Evolutionary conservation across 768 basidiomycete species (phyloP).

Genomic region (Inosperma sp.): DNA sequence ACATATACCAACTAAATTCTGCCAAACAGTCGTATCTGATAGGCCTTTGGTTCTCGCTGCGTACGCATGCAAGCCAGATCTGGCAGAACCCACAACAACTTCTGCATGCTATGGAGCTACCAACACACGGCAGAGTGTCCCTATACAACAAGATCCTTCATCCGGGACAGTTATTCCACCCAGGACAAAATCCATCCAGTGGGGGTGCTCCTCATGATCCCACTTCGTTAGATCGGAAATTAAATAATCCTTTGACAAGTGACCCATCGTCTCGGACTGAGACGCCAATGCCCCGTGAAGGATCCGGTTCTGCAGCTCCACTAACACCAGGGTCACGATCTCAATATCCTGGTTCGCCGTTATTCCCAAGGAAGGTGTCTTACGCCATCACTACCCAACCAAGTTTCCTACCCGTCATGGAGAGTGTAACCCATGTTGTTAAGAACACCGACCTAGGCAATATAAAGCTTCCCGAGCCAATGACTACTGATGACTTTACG

Average conservation of each 20-base stretch:
- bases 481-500: slow-evolving; percentile 87
- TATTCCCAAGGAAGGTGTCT: slow-evolving; percentile 47
- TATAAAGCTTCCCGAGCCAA: slow-evolving; percentile 54
- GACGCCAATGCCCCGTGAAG: slow-evolving; percentile 35
- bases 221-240: slow-evolving; percentile 40
- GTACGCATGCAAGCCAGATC: slow-evolving; percentile 96
- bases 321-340: slow-evolving; percentile 8
- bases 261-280: slow-evolving; percentile 37
- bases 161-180: slow-evolving; percentile 20
- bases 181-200: slow-evolving; percentile 15
- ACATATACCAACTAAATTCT: slow-evolving; percentile 6
- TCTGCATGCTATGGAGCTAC: slow-evolving; percentile 60
- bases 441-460: slow-evolving; percentile 52
- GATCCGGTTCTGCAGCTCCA: slow-evolving; percentile 5
- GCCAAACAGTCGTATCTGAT: slow-evolving; percentile 84
- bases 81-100: slow-evolving; percentile 97
- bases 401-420: slow-evolving; percentile 59
- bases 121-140: slow-evolving; percentile 50
- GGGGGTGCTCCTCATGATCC: slow-evolving; percentile 8
- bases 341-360: slow-evolving; percentile 36
- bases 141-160: slow-evolving; percentile 58
- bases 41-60: slow-evolving; percentile 97
- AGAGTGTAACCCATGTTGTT: slow-evolving; percentile 74
- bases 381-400: slow-evolving; percentile 43
- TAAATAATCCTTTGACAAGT: slow-evolving; percentile 36